phyloP scores from a whole-genome alignment of 164 flowering plant genomes.

The Kalanchoe fedtschenkoi region DNA sequence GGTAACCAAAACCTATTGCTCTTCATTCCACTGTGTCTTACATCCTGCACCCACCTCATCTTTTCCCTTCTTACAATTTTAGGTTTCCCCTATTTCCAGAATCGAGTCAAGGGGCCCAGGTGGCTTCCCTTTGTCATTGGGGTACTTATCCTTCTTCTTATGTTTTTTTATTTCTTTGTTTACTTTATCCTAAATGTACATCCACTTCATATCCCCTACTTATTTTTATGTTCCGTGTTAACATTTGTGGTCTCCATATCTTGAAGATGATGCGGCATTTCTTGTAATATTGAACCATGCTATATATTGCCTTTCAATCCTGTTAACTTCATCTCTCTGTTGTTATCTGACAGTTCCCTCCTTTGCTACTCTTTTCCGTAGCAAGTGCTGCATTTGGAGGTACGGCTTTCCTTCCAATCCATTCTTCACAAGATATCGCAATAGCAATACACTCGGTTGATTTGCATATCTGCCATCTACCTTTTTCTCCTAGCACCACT shows the following conservation, averaged over 20 bases:
- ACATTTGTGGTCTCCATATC: not conserved
- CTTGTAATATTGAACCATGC: no score
- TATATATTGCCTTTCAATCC: no score
- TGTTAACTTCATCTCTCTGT: not conserved
- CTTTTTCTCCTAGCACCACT: no score
- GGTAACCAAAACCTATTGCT: conserved; percentile 34
- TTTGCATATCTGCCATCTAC: not conserved
- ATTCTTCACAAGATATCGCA: not conserved
- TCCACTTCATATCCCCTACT: not conserved
- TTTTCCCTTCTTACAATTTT: conserved; percentile 12
- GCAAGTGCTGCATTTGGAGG: conserved; percentile 87
- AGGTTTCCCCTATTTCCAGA: conserved; percentile 76
- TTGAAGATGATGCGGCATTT: no score
- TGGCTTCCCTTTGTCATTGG: conserved; percentile 82
- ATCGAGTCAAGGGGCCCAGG: conserved; percentile 67
- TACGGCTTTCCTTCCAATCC: conserved; percentile 12
- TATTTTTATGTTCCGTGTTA: no score
- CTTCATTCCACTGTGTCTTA: no score
- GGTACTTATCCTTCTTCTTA: conserved; percentile 26
- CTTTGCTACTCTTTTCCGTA: conserved; percentile 51
- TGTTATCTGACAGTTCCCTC: conserved; percentile 53
- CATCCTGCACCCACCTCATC: no score
- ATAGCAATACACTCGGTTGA: not conserved
- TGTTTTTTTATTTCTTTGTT: not conserved
- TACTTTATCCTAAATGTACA: not conserved